A percentile compares a stretch with the other conserved stretches of the same genome.
Evolutionary conservation across 2,329 filamentous ascomycete genomes (phyloP).

Genomic region (Aulographum hederae): DNA sequence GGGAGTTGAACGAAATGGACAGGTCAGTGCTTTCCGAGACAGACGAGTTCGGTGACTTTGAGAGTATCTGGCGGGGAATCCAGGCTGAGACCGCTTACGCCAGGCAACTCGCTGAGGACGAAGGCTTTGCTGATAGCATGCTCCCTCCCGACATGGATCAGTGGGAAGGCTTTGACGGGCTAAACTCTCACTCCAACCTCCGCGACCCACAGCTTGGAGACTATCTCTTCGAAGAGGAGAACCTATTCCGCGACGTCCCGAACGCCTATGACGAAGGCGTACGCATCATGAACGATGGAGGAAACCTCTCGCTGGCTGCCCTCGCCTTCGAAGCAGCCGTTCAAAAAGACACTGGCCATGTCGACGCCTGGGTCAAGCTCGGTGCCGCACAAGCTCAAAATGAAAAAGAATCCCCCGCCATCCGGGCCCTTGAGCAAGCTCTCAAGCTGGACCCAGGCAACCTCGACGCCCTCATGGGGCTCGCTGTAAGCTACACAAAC

Average conservation of each 20-base stretch:
- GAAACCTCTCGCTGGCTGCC: slow-evolving; percentile 83
- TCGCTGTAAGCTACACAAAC: slow-evolving; percentile 95
- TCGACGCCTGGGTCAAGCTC: slow-evolving; percentile 85
- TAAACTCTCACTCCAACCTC: slow-evolving; percentile 48
- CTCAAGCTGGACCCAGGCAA: slow-evolving; percentile 77
- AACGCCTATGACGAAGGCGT: slow-evolving; percentile 89
- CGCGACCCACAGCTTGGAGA: slow-evolving; percentile 66
- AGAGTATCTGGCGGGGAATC: slow-evolving; percentile 73
- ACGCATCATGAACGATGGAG: slow-evolving; percentile 81
- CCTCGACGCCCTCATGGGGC: slow-evolving; percentile 76
- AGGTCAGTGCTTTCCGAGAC: slow-evolving; percentile 51
- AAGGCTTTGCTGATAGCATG: slow-evolving; percentile 35
- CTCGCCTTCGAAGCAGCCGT: slow-evolving; percentile 91
- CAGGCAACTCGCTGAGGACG: slow-evolving; percentile 50
- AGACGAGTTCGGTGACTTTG: slow-evolving; percentile 69
- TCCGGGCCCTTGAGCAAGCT: slow-evolving; percentile 81
- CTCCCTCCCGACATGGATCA: slow-evolving; percentile 59
- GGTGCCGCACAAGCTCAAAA: slow-evolving; percentile 92
- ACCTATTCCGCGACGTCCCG: slow-evolving; percentile 61
- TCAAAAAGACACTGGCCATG: slow-evolving; percentile 71
- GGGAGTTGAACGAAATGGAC: slow-evolving; percentile 79
- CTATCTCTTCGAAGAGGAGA: slow-evolving; percentile 91
- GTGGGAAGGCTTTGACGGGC: slow-evolving; percentile 58
- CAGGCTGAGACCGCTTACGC: slow-evolving; percentile 55
- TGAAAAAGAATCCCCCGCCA: slow-evolving; percentile 92